phyloP scores from a whole-genome alignment of 495 filamentous ascomycete genomes.

The Aspergillus wentii region DNA sequence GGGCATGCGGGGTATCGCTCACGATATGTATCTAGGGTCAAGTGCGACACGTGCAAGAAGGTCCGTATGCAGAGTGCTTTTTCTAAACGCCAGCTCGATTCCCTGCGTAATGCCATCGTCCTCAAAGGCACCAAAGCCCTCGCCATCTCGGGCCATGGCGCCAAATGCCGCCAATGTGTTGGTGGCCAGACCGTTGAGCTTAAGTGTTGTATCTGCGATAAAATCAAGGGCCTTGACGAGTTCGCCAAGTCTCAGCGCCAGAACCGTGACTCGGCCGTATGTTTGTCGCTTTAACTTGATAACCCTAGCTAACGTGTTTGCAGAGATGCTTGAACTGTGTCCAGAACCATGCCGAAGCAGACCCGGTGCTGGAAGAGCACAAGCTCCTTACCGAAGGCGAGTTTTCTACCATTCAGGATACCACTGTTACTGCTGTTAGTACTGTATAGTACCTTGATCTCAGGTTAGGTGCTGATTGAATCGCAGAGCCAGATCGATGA shows the following conservation, averaged over 20 bases:
- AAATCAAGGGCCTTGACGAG: conserved; percentile 37
- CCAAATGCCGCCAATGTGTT: conserved; percentile 21
- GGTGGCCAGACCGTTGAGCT: conserved; percentile 25
- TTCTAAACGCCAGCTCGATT: conserved; percentile 41
- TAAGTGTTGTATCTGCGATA: conserved; percentile 41
- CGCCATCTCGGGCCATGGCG: conserved; percentile 3
- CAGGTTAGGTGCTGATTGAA: background rate
- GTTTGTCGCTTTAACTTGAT: conserved; percentile 11
- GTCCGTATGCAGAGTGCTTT: conserved; percentile 31
- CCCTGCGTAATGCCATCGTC: conserved; percentile 27
- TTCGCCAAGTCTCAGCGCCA: conserved; percentile 56
- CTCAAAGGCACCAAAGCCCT: conserved; percentile 5
- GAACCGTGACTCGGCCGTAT: conserved; percentile 43
- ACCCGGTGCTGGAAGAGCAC: conserved; percentile 14
- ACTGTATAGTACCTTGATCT: background rate
- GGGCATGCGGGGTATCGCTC: no score
- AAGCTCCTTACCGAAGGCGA: conserved; percentile 12
- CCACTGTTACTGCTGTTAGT: conserved; percentile 1
- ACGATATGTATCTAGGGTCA: no score
- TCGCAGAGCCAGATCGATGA: conserved; percentile 3
- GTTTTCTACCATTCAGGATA: conserved; percentile 1
- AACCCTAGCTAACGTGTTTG: conserved; percentile 4
- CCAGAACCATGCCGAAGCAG: conserved; percentile 21
- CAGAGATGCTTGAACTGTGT: conserved; percentile 57
- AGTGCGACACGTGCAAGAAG: conserved; percentile 43